Evolutionary conservation across 805 yeast species (phyloP), one percentile per base, ranked within the genome.

Genomic region (Candida boleticola): DNA sequence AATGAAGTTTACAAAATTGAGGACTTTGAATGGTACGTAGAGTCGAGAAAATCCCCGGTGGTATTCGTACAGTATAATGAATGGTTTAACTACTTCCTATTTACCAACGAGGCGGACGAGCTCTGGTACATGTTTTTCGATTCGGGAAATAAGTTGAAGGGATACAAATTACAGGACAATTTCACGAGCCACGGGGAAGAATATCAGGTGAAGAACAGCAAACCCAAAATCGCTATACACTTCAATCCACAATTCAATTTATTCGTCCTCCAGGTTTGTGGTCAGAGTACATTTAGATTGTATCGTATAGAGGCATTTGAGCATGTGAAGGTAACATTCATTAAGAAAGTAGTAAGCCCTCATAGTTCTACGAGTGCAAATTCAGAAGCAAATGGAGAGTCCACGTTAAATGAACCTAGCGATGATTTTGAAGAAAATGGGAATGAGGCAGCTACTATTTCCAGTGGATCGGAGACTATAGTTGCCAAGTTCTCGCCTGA

Each of bases 11-110:
- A 60, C 19, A 41, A 51, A 11, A 46, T 68, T 20, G 41, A 54
- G 4, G 64, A 55, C n/a, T 52, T 49, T 30, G 54, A 48, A 6
- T 65, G 72, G 69, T 66, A 36, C 21, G 7, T 58, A 37, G 39
- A 38, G 11, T 54, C 47, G 5, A 18, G 29, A 13, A 36, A 45
- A 6, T 44, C 50, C 3, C 45, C 46, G 39, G 51, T 60, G 20
- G 41, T 20, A 6, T 49, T 47, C 19, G 44, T 64, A n/a, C 55
- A 53, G 26, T 66, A 55, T 41, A 62, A 60, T 39, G 41, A 47
- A 10, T 53, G 41, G 35, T 42, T 52, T 21, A 58, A 64, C 45
- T 56, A 54, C 44, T 62, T 63, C 40, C 37, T 66, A 20, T 58
- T 64, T 39, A 49, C 61, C 18, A 59, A 62, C 40, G 54, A 55